These are phyloP conservation scores for Neurospora cerealis DNA, from an alignment of 495 filamentous ascomycete genomes.

Conservation along the genomic window DNA sequence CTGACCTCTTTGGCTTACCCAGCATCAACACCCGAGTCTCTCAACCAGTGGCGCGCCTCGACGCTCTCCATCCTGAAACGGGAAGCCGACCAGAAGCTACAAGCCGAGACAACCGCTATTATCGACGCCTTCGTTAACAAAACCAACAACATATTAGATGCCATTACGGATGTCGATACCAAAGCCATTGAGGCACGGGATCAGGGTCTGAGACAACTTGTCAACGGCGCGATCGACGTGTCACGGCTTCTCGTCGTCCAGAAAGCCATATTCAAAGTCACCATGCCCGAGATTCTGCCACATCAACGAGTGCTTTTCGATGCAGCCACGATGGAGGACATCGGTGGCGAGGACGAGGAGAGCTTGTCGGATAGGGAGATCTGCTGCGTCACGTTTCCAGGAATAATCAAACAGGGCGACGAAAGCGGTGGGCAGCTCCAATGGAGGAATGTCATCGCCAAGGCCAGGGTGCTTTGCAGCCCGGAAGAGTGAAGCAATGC, in stretches of 20 bases:
- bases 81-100: slow-evolving; percentile 32
- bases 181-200: slow-evolving; percentile 34
- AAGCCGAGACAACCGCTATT: slow-evolving; percentile 26
- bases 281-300: slow-evolving; percentile 38
- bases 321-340: slow-evolving; percentile 43
- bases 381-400: slow-evolving; percentile 42
- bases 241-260: slow-evolving; percentile 41
- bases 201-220: slow-evolving; percentile 32
- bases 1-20: neutral
- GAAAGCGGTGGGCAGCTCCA: slow-evolving; percentile 43
- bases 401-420: slow-evolving; percentile 44
- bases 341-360: slow-evolving; percentile 46
- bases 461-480: slow-evolving; percentile 43
- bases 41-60: slow-evolving; percentile 46
- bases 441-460: slow-evolving; percentile 44
- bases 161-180: slow-evolving; percentile 25
- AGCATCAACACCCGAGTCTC: slow-evolving; percentile 34
- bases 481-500: slow-evolving; percentile 19
- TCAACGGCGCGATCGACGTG: slow-evolving; percentile 38
- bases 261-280: slow-evolving; percentile 40
- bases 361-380: slow-evolving; percentile 33
- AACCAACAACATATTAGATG: slow-evolving; percentile 30
- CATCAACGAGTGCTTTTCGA: slow-evolving; percentile 42
- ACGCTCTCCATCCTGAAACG: slow-evolving; percentile 42
- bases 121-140: slow-evolving; percentile 27